Conservation (phyloP, 148 eudicot species). For the Chenopodium quinoa region DNA sequence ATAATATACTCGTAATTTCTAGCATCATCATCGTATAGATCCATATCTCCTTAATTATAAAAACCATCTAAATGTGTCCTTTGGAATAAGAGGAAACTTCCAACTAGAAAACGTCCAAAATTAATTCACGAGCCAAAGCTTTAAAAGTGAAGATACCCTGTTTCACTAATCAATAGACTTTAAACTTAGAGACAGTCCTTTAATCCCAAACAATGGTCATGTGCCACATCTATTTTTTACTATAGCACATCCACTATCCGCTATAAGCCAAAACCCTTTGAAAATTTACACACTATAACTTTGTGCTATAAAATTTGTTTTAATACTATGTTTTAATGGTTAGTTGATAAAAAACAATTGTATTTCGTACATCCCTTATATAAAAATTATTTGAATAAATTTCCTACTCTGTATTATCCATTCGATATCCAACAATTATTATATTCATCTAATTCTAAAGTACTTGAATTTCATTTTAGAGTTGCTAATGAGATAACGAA, state of each 20-base stretch:
- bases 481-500: no score
- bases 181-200: not conserved
- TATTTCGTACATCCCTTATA: not conserved
- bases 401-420: no score
- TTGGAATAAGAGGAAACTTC: not conserved
- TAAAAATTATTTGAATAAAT: no score
- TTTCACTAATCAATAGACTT: not conserved
- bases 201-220: not conserved
- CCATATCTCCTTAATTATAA: not conserved
- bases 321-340: not conserved
- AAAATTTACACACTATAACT: constrained; percentile 4
- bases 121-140: constrained; percentile 6
- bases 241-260: constrained; percentile 14
- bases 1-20: no score
- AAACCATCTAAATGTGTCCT: not conserved
- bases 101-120: constrained; percentile 5
- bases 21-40: not conserved
- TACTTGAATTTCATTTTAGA: no score
- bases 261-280: constrained; percentile 23
- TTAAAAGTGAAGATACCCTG: not conserved
- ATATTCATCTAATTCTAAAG: no score
- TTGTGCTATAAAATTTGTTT: not conserved
- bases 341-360: not conserved
- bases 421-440: no score
- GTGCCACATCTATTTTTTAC: constrained; percentile 5